Conservation (phyloP, 176 grass and related monocot species). For the Dactylis glomerata region DNA sequence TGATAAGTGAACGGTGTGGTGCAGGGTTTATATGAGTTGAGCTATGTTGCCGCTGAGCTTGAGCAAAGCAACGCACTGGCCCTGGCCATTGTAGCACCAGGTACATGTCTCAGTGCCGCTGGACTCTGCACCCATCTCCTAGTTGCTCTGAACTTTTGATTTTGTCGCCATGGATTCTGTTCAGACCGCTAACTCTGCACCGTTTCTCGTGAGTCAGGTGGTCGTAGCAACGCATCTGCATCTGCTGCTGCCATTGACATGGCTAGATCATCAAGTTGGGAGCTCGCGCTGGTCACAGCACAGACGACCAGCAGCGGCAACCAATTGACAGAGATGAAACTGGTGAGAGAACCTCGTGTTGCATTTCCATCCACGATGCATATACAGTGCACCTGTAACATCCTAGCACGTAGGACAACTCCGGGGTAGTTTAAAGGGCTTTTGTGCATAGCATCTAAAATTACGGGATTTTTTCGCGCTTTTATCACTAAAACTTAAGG, state of each 20-base stretch:
- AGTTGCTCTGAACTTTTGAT: background rate
- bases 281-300: conserved; percentile 61
- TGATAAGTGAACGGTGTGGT: too few relatives aligned
- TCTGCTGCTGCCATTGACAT: background rate
- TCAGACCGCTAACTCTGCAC: too few relatives aligned
- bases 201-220: background rate
- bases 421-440: too few relatives aligned
- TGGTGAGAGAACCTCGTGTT: conserved; percentile 29
- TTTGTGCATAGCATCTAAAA: too few relatives aligned
- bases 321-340: conserved; percentile 44
- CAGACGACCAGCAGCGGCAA: conserved; percentile 25
- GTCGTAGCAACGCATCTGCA: background rate
- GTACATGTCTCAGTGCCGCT: too few relatives aligned
- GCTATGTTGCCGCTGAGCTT: conserved; percentile 43
- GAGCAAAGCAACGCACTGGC: conserved; percentile 73
- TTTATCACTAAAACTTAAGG: too few relatives aligned
- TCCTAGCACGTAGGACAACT: too few relatives aligned
- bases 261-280: conserved; percentile 62
- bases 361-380: background rate
- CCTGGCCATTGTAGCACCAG: conserved; percentile 55
- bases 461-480: too few relatives aligned
- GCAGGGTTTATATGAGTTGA: conserved; percentile 67
- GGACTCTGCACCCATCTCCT: background rate
- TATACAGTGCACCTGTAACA: background rate
- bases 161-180: too few relatives aligned